Conservation (phyloP, 768 basidiomycete species). For the Crassisporium funariophilum region DNA sequence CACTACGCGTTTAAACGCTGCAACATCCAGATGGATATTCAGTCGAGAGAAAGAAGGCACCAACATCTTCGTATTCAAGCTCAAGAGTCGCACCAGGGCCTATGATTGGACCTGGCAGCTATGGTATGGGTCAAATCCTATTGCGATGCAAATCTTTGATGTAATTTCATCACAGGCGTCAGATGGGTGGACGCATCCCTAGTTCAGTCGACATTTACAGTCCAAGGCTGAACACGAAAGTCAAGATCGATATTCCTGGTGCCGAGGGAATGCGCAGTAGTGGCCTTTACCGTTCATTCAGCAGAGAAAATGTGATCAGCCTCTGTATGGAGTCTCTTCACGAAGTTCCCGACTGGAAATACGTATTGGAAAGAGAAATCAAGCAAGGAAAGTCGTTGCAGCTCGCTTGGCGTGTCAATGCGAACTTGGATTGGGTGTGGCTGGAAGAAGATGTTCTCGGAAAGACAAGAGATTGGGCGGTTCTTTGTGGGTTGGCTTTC, state of each 20-base stretch:
- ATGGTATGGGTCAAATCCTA: constrained; percentile 49
- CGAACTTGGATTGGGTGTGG: constrained; percentile 87
- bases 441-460: constrained; percentile 67
- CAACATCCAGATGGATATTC: constrained; percentile 51
- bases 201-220: constrained; percentile 66
- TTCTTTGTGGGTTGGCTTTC: constrained; percentile 76
- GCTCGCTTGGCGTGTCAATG: constrained; percentile 77
- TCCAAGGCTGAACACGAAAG: constrained; percentile 64
- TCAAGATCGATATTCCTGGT: constrained; percentile 71
- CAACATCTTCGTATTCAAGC: constrained; percentile 86
- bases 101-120: constrained; percentile 91
- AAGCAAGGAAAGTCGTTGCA: constrained; percentile 60
- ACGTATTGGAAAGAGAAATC: constrained; percentile 55
- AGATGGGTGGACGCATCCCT: constrained; percentile 75
- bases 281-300: constrained; percentile 54
- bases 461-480: constrained; percentile 64
- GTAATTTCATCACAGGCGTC: constrained; percentile 51
- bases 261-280: constrained; percentile 37
- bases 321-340: constrained; percentile 61
- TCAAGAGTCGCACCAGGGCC: constrained; percentile 74
- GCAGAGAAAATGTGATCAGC: constrained; percentile 60
- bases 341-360: constrained; percentile 61
- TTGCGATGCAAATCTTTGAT: not conserved
- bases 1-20: constrained; percentile 36
- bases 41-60: constrained; percentile 63